These are phyloP conservation scores for Helotiales sp. DNA, from an alignment of 2,329 filamentous ascomycete species.

Conservation along the genomic window DNA sequence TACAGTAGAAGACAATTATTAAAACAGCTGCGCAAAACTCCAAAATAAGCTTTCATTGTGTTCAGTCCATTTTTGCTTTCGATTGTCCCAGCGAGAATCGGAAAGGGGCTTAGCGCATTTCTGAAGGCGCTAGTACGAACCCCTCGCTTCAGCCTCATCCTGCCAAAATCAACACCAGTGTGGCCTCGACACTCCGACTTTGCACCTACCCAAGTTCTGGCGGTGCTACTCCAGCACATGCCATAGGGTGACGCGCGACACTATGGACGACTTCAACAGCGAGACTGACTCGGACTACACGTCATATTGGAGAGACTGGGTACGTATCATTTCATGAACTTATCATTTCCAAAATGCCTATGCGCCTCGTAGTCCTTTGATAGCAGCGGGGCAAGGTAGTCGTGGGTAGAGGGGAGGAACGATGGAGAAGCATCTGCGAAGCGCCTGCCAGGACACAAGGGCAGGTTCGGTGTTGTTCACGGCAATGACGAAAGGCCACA, in stretches of 20 bases:
- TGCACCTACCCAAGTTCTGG: conserved; percentile 17
- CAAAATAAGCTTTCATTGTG: too few species aligned
- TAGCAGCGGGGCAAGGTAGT: not conserved
- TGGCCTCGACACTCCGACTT: conserved; percentile 4
- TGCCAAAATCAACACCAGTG: conserved; percentile 4
- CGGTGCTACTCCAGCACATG: conserved; percentile 33
- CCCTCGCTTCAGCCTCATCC: not conserved
- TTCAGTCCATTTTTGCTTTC: too few species aligned
- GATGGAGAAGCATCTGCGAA: not conserved
- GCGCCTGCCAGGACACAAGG: not conserved
- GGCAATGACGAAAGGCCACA: not conserved
- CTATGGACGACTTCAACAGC: conserved; percentile 99
- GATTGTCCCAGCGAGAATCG: too few species aligned
- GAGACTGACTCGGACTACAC: conserved; percentile 99
- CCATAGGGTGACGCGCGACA: conserved; percentile 25
- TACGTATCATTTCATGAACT: conserved; percentile 52
- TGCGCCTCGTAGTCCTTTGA: conserved; percentile 17
- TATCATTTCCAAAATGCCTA: too few species aligned
- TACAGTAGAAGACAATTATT: too few species aligned
- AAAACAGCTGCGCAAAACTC: too few species aligned
- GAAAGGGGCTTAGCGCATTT: too few species aligned
- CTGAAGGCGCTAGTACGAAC: not conserved
- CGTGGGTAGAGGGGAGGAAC: not conserved
- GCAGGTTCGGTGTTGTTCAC: not conserved
- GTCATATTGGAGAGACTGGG: conserved; percentile 99